Evolutionary conservation across 192 early-diverging fungal species (phyloP).

Genomic region (Gamsiella multidivaricata): DNA sequence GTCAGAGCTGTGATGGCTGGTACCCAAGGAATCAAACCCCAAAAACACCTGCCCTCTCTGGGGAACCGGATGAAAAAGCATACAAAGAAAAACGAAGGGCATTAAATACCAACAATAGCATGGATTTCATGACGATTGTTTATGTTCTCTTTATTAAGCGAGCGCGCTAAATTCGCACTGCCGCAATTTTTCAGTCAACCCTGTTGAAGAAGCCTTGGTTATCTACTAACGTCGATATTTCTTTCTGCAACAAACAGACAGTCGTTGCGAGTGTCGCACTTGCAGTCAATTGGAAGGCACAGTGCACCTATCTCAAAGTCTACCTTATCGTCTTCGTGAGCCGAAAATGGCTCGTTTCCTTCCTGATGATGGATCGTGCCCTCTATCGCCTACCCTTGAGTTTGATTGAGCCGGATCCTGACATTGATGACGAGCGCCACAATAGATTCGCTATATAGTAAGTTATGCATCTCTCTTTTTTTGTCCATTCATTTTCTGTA

Average conservation of each 20-base stretch:
- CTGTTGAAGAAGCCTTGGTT: no score
- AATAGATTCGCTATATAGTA: conserved; percentile 48
- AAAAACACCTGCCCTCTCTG: no score
- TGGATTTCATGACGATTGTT: no score
- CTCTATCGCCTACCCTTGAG: conserved; percentile 36
- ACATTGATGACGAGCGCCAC: conserved; percentile 50
- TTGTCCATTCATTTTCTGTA: no score
- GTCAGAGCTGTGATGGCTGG: conserved; percentile 1
- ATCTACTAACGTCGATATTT: no score
- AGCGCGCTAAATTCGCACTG: no score
- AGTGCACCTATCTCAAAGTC: conserved; percentile 39
- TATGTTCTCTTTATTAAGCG: conserved; percentile 1
- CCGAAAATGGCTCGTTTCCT: conserved; percentile 33
- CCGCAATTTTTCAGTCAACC: no score
- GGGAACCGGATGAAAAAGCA: no score
- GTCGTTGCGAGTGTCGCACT: conserved; percentile 17
- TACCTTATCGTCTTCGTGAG: conserved; percentile 32
- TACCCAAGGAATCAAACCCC: no score
- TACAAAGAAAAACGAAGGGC: no score
- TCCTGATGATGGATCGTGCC: conserved; percentile 37
- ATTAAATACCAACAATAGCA: no score
- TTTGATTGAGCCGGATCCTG: conserved; percentile 31
- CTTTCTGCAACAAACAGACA: conserved; percentile 19
- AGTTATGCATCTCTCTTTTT: conserved; percentile 1
- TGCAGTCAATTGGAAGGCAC: conserved; percentile 13